phyloP scores from a whole-genome alignment of 306 rosid species.

The Dryas octopetala region DNA sequence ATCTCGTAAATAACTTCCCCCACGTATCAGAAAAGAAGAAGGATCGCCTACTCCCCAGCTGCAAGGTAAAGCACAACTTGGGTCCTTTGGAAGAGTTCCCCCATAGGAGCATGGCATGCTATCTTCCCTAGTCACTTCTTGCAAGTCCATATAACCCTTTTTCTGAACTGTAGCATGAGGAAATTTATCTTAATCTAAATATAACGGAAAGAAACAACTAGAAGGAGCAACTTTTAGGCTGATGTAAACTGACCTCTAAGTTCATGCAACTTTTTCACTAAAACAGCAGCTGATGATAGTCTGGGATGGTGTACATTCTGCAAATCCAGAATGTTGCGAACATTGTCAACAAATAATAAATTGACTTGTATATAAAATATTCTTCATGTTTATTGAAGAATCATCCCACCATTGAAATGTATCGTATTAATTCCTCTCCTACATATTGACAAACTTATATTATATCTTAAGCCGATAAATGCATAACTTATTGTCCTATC shows the following conservation, averaged over 20 bases:
- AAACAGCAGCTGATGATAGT: conserved; percentile 57
- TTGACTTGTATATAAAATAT: background rate
- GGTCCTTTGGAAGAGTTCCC: conserved; percentile 66
- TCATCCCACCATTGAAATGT: no score
- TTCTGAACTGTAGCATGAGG: conserved; percentile 57
- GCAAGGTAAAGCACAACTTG: conserved; percentile 56
- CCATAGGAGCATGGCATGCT: conserved; percentile 49
- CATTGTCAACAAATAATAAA: conserved; percentile 19
- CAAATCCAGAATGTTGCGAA: conserved; percentile 12
- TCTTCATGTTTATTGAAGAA: no score
- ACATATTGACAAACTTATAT: no score
- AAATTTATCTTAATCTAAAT: conserved; percentile 19
- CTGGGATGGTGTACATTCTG: conserved; percentile 49
- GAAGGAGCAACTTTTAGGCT: background rate
- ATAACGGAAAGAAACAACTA: background rate
- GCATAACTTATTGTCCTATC: no score
- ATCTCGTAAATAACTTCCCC: conserved; percentile 62
- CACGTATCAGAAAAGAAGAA: conserved; percentile 78
- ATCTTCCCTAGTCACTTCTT: conserved; percentile 53
- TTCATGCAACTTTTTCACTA: conserved; percentile 71
- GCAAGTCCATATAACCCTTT: conserved; percentile 68
- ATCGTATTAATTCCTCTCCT: no score
- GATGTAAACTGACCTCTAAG: conserved; percentile 58
- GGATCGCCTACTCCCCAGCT: conserved; percentile 76
- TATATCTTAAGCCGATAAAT: no score